Conservation (phyloP, 2,329 filamentous ascomycete genomes). For the Paracorniculantispora psalliotae region DNA sequence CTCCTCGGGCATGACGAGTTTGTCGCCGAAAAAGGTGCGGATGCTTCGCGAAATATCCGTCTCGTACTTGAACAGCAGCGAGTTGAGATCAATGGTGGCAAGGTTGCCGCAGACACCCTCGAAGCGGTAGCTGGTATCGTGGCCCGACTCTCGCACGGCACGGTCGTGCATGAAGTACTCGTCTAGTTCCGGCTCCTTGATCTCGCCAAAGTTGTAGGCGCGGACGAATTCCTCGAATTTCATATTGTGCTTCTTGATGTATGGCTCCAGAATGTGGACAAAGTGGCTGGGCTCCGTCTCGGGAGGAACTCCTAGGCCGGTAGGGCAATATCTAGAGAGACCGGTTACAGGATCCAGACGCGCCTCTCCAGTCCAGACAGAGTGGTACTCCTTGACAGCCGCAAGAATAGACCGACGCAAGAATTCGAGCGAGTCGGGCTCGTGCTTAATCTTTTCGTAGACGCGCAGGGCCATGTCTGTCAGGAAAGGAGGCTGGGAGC, state of each 20-base stretch:
- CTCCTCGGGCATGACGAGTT: conserved; percentile 73
- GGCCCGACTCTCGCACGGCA: conserved; percentile 90
- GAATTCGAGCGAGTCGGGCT: conserved; percentile 76
- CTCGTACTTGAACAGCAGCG: conserved; percentile 94
- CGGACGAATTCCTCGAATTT: conserved; percentile 77
- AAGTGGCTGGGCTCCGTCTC: conserved; percentile 90
- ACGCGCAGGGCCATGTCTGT: conserved; percentile 96
- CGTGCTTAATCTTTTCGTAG: conserved; percentile 87
- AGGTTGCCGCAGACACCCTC: conserved; percentile 83
- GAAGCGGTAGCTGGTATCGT: conserved; percentile 92
- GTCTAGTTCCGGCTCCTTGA: conserved; percentile 83
- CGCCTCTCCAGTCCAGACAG: conserved; percentile 77
- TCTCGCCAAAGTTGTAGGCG: conserved; percentile 74
- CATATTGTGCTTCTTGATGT: conserved; percentile 79
- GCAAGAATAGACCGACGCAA: conserved; percentile 74
- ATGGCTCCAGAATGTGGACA: conserved; percentile 74
- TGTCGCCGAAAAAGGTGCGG: conserved; percentile 76
- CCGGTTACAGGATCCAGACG: conserved; percentile 73
- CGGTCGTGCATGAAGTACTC: conserved; percentile 95
- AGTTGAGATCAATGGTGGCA: conserved; percentile 92
- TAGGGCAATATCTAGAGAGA: conserved; percentile 78
- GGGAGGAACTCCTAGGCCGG: conserved; percentile 79
- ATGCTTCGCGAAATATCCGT: conserved; percentile 86
- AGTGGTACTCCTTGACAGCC: conserved; percentile 95
- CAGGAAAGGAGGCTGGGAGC: conserved; percentile 93